Percentiles rank a stretch among this genome's conserved stretches.
Conservation (phyloP, 345 rosid species). For the Salix exigua region DNA sequence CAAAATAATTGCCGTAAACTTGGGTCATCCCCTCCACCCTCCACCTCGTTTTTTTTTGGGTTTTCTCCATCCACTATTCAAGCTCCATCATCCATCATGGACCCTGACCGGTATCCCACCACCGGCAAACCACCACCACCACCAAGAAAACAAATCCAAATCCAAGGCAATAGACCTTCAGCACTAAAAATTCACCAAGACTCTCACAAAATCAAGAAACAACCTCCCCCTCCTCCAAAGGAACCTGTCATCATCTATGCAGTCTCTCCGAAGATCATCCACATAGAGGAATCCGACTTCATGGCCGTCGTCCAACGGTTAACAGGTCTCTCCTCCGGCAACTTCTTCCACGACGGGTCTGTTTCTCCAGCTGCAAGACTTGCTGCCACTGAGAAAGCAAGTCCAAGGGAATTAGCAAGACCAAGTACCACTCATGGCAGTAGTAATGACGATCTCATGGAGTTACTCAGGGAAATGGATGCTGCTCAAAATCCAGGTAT, state of each 20-base stretch:
- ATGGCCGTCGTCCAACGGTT: conserved; percentile 84
- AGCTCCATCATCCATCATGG: conserved; percentile 29
- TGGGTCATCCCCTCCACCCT: too few species aligned
- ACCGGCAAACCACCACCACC: conserved; percentile 21
- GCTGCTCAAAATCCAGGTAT: conserved; percentile 55
- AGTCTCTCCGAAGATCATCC: conserved; percentile 72
- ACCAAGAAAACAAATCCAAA: conserved; percentile 40
- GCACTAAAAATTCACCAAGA: conserved; percentile 57
- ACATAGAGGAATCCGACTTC: conserved; percentile 59
- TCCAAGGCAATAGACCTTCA: conserved; percentile 75
- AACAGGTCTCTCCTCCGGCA: conserved; percentile 61
- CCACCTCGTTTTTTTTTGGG: background rate
- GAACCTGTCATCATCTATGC: conserved; percentile 60
- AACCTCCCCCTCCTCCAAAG: conserved; percentile 44
- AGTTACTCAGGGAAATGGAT: conserved; percentile 28
- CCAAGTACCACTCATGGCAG: background rate
- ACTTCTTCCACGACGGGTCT: conserved; percentile 34
- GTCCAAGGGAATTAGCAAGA: conserved; percentile 39
- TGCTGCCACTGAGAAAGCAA: conserved; percentile 67
- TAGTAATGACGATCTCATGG: background rate
- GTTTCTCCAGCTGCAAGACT: conserved; percentile 81
- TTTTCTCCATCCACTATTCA: background rate
- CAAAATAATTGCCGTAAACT: background rate
- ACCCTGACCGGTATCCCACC: conserved; percentile 29
- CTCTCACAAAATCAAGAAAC: conserved; percentile 66